These are phyloP conservation scores for Daldinia bambusicola DNA, from an alignment of 495 filamentous ascomycete genomes.

Conservation along the genomic window DNA sequence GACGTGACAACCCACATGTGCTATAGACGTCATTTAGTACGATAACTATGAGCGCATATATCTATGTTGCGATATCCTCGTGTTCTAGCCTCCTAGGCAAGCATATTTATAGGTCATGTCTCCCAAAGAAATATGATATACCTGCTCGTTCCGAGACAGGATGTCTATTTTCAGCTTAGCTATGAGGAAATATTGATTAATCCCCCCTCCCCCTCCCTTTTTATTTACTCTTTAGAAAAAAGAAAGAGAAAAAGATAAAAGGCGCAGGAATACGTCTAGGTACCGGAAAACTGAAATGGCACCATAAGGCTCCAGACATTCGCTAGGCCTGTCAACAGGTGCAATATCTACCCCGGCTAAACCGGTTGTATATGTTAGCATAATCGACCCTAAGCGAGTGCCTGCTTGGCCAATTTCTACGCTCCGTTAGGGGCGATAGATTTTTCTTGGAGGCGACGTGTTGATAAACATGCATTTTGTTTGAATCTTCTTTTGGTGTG, in stretches of 20 bases:
- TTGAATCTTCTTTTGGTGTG: background rate
- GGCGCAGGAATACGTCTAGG: constrained; percentile 15
- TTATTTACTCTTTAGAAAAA: too few species aligned
- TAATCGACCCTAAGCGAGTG: constrained; percentile 16
- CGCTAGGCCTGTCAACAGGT: constrained; percentile 12
- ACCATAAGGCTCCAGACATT: constrained; percentile 11
- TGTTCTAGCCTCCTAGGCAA: constrained; percentile 19
- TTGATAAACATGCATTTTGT: constrained; percentile 6
- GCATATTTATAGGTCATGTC: constrained; percentile 27
- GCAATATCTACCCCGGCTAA: constrained; percentile 30
- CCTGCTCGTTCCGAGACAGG: constrained; percentile 5
- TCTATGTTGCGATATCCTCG: constrained; percentile 1
- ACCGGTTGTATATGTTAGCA: constrained; percentile 34
- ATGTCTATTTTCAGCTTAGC: constrained; percentile 35
- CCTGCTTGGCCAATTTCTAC: background rate
- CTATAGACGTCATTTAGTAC: constrained; percentile 13
- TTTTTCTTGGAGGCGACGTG: background rate
- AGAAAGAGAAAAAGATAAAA: constrained; percentile 7
- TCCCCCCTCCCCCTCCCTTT: too few species aligned
- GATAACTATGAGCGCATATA: background rate
- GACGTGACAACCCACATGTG: background rate
- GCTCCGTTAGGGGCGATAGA: background rate
- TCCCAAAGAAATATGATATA: constrained; percentile 13
- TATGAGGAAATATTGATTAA: constrained; percentile 23
- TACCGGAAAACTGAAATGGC: constrained; percentile 20